These are phyloP conservation scores for Eimeria maxima DNA, from an alignment of 169 alveolate species.

Conservation along the genomic window DNA sequence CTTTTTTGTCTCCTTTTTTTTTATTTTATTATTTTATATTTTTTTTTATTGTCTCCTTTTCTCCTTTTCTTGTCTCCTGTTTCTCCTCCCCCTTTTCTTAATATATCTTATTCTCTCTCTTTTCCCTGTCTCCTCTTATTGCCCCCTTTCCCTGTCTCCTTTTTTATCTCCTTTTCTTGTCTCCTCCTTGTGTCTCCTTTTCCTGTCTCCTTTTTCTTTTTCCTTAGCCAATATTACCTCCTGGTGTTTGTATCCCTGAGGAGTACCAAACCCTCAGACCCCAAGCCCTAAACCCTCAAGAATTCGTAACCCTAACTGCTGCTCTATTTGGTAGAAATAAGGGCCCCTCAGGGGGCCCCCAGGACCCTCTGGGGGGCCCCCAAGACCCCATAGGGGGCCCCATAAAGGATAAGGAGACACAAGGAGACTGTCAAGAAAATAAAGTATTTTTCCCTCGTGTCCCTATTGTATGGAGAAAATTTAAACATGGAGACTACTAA, in stretches of 20 bases:
- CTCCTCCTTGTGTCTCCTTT: too few relatives aligned
- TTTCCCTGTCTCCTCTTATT: background rate
- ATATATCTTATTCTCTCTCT: too few relatives aligned
- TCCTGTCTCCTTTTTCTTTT: background rate
- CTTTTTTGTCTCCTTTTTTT: too few relatives aligned
- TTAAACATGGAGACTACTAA: constrained; percentile 63
- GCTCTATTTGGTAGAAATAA: background rate
- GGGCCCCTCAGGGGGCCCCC: background rate
- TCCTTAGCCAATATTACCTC: constrained; percentile 43
- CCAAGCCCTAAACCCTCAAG: constrained; percentile 27
- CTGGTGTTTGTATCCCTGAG: background rate
- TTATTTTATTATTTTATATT: background rate
- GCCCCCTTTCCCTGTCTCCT: too few relatives aligned
- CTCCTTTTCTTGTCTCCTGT: too few relatives aligned
- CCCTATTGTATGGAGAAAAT: constrained; percentile 59
- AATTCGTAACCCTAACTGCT: constrained; percentile 15
- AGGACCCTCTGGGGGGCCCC: background rate
- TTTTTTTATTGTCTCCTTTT: too few relatives aligned
- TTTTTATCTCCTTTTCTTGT: too few relatives aligned
- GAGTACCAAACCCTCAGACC: constrained; percentile 33
- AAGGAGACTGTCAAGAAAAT: background rate
- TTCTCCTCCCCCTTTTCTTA: background rate
- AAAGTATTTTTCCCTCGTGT: background rate
- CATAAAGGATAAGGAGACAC: background rate
- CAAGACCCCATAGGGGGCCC: constrained; percentile 15